phyloP scores from a whole-genome alignment of 305 asterid species.

The Withania somnifera region DNA sequence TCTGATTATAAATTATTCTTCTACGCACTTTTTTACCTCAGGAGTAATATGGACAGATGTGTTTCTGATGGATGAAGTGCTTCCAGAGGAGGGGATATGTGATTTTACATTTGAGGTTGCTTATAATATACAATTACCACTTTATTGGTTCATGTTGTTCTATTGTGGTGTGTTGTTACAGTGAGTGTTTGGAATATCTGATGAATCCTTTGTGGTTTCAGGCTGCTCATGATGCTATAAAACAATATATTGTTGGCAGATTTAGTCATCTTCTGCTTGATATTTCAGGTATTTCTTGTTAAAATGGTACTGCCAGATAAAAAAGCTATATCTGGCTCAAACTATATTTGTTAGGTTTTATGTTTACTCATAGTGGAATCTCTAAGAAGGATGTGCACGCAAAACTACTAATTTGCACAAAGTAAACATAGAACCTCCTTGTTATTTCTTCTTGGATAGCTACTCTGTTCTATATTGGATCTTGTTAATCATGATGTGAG shows the following conservation, averaged over 20 bases:
- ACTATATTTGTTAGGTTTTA: not conserved
- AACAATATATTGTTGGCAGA: slow-evolving; percentile 49
- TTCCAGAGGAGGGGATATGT: slow-evolving; percentile 66
- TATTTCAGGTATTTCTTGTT: slow-evolving; percentile 57
- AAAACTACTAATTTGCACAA: not conserved
- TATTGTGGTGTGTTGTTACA: not conserved
- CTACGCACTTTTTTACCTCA: slow-evolving; percentile 14
- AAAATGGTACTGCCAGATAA: not conserved
- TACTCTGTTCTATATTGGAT: not conserved
- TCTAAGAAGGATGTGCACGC: not conserved
- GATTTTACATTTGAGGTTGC: slow-evolving; percentile 59
- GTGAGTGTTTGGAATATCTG: slow-evolving; percentile 10
- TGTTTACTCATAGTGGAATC: not conserved
- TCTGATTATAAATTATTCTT: not conserved
- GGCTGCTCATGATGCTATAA: slow-evolving; percentile 65
- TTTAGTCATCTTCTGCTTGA: slow-evolving; percentile 44
- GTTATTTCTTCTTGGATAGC: not conserved
- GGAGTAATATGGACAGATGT: slow-evolving; percentile 84
- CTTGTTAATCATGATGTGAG: not conserved
- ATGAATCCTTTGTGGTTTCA: slow-evolving; percentile 19
- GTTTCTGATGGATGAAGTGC: slow-evolving; percentile 75
- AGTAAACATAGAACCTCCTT: not conserved
- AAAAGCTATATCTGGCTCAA: not conserved
- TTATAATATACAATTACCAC: not conserved
- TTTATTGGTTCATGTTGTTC: not conserved